A percentile compares a stretch with the other conserved stretches of the same genome.
Conservation (phyloP, 768 basidiomycete genomes). For the Amanita rimosa region DNA sequence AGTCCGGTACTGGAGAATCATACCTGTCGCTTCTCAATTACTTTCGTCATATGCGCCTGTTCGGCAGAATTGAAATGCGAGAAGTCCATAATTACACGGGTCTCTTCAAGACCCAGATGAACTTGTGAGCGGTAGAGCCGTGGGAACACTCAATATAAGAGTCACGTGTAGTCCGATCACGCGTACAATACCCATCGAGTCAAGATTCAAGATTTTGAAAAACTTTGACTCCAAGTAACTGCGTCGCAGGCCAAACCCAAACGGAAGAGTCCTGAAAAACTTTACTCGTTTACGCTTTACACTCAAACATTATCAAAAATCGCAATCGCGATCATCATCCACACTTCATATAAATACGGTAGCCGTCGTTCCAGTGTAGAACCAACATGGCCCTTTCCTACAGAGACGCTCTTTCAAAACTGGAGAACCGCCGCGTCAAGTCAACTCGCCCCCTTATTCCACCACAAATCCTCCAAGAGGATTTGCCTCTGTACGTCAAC, state of each 20-base stretch:
- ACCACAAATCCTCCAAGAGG: conserved; percentile 90
- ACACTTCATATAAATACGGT: not conserved
- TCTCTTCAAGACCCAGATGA: not conserved
- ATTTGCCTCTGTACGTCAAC: conserved; percentile 64
- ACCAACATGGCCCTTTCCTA: conserved; percentile 57
- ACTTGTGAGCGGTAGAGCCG: not conserved
- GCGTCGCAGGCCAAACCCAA: not conserved
- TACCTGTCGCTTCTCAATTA: conserved; percentile 97
- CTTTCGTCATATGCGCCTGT: conserved; percentile 90
- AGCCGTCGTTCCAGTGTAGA: conserved; percentile 3
- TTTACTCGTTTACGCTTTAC: not conserved
- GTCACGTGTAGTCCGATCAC: not conserved
- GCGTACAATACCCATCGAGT: not conserved
- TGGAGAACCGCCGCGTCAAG: conserved; percentile 84
- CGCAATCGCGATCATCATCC: not conserved
- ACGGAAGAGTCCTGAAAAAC: not conserved
- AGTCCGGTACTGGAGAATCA: not conserved
- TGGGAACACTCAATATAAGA: not conserved
- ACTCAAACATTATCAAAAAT: not conserved
- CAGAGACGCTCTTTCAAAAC: conserved; percentile 66
- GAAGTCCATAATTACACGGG: conserved; percentile 62
- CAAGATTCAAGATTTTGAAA: too few species aligned
- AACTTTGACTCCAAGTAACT: not conserved
- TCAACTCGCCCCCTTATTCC: conserved; percentile 85
- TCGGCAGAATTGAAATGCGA: conserved; percentile 82